Evolutionary conservation across 2,329 filamentous ascomycete genomes (phyloP), one percentile per base, ranked within the genome.

Genomic region (Xylariaceae sp.): DNA sequence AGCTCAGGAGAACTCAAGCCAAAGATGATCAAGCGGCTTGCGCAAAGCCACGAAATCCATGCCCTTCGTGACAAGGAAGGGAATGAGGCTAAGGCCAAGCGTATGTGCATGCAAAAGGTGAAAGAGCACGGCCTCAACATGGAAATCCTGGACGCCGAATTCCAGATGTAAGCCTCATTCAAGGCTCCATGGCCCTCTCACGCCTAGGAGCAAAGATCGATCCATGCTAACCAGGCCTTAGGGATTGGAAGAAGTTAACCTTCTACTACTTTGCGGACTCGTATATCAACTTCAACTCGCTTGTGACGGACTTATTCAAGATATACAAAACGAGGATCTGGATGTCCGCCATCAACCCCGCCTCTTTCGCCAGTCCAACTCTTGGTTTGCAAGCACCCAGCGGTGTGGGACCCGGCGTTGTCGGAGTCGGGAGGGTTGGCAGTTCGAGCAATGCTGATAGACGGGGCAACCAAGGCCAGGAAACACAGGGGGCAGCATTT

Each of bases 251-350:
- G 67, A 98, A 98, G 62, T 70, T 98, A 40, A 98, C 94, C 0
- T 97, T 97, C 65, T 98, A 96, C 69, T 98, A 97, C 66, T 98
- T 96, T 60, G 90, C 92, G 38, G 89, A 96, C 58, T 81, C 88
- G 1, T 98, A 98, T 61, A 95, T 98, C 71, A 97, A 97, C 67
- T 98, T 98, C 74, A 98, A 98, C 61, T 87, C 88, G 2, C 78
- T 98, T 12, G 92, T 98, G 37, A 95, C 89, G 0, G 92, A 98
- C 59, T 73, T 98, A 9, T 98, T 97, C 76, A 97, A 97, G 66
- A 90, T 97, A 47, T 98, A 97, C 74, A 98, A 98, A 70, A 95
- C 90, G 15, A 81, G 94, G 53, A 98, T 98, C 55, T 98, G 92
- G 92, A 95, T 98, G 87, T 97, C 90, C 4, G 92, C 92, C 3